These are phyloP conservation scores for Daldinia childiae DNA, from an alignment of 495 filamentous ascomycete species.

Conservation along the genomic window DNA sequence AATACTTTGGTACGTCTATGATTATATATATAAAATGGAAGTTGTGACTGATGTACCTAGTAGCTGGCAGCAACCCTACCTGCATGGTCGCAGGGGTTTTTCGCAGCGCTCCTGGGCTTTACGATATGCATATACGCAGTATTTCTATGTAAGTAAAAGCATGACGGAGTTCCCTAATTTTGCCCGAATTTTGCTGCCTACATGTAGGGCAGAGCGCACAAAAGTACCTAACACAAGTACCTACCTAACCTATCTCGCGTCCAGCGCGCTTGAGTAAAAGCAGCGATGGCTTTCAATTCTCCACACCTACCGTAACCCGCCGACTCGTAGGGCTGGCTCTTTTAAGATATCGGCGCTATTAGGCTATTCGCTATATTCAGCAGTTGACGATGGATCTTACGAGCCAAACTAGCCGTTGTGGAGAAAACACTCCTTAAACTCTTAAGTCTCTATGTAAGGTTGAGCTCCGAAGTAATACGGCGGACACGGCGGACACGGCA, in stretches of 20 bases:
- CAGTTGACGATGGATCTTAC: neutral
- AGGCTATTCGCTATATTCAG: conserved; percentile 19
- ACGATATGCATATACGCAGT: conserved; percentile 13
- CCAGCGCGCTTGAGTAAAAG: conserved; percentile 27
- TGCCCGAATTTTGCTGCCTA: conserved; percentile 27
- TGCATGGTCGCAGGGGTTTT: neutral
- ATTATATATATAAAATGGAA: neutral
- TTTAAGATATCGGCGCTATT: neutral
- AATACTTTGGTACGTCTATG: conserved; percentile 4
- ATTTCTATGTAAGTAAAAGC: neutral
- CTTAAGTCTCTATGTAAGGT: neutral
- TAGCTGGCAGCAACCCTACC: neutral
- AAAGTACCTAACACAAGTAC: neutral
- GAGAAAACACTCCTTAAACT: neutral
- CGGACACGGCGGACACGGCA: neutral
- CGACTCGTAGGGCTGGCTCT: conserved; percentile 38
- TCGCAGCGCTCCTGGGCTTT: neutral
- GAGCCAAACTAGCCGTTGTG: neutral
- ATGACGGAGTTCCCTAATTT: conserved; percentile 26
- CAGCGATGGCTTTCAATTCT: conserved; percentile 14
- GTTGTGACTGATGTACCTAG: neutral
- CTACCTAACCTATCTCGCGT: too few species aligned
- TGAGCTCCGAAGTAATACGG: conserved; percentile 1
- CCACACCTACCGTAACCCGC: neutral
- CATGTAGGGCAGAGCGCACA: neutral